A percentile compares a stretch with the other conserved stretches of the same genome.
phyloP scores from a whole-genome alignment of 352 stramenopile genomes.

The Phytophthora europaea region DNA sequence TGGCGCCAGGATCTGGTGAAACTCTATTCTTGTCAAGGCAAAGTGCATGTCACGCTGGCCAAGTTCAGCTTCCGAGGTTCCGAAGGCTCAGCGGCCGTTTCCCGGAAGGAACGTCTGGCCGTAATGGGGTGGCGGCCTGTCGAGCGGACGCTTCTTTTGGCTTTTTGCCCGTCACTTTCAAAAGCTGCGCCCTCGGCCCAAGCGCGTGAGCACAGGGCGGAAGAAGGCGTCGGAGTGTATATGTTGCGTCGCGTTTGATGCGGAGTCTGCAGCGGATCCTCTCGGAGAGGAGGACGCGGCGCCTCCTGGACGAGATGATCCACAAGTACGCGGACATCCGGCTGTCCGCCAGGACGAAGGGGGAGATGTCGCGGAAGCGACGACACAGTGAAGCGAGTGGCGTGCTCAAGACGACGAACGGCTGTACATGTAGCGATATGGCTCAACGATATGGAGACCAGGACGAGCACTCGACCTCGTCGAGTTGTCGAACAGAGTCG shows the following conservation, averaged over 20 bases:
- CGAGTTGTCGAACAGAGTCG: conserved; percentile 36
- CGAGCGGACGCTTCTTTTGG: neutral
- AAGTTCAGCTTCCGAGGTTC: conserved; percentile 5
- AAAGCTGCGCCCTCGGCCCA: conserved; percentile 12
- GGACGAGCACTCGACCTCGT: conserved; percentile 32
- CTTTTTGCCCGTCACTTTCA: conserved; percentile 25
- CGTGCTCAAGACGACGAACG: conserved; percentile 15
- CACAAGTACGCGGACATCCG: conserved; percentile 46
- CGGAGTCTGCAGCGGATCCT: conserved; percentile 41
- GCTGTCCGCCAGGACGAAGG: conserved; percentile 19
- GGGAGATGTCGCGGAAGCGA: conserved; percentile 29
- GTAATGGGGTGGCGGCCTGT: conserved; percentile 9
- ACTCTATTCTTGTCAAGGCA: conserved; percentile 25
- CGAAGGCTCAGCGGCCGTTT: conserved; percentile 21
- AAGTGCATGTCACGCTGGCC: conserved; percentile 22
- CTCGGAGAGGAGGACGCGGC: conserved; percentile 41
- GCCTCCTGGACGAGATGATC: conserved; percentile 46
- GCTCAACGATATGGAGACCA: conserved; percentile 7
- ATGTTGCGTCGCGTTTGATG: conserved; percentile 42
- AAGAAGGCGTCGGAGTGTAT: conserved; percentile 23
- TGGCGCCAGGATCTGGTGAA: conserved; percentile 25
- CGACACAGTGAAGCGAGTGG: conserved; percentile 22
- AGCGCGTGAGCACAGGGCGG: conserved; percentile 3
- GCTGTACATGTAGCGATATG: neutral
- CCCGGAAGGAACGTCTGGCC: conserved; percentile 27